Conservation (phyloP, 495 filamentous ascomycete genomes). For the Clohesyomyces aquaticus region DNA sequence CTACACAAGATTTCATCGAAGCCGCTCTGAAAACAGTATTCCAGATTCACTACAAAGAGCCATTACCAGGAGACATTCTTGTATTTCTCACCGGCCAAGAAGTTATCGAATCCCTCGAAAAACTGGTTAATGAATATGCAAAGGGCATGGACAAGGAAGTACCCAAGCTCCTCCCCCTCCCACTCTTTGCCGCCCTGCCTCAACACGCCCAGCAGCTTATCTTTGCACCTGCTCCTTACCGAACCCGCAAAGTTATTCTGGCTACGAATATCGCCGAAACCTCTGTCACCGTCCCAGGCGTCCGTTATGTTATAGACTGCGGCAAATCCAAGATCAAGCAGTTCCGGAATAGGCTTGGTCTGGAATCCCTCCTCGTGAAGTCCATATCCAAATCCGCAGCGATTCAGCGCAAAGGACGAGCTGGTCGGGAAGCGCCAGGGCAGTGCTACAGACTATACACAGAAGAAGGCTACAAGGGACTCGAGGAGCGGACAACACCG, state of each 20-base stretch:
- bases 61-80: constrained; percentile 88
- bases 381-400: constrained; percentile 92
- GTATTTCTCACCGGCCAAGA: constrained; percentile 95
- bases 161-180: constrained; percentile 74
- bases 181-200: constrained; percentile 72
- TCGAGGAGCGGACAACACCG: constrained; percentile 76
- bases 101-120: constrained; percentile 80
- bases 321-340: constrained; percentile 95
- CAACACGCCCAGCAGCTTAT: constrained; percentile 81
- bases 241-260: constrained; percentile 85
- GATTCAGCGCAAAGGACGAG: constrained; percentile 88
- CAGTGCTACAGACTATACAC: constrained; percentile 92
- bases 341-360: constrained; percentile 78
- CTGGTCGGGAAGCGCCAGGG: constrained; percentile 87
- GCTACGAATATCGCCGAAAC: constrained; percentile 98
- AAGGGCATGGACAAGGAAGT: constrained; percentile 68
- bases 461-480: constrained; percentile 68
- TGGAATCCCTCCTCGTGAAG: constrained; percentile 90
- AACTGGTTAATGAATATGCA: constrained; percentile 79
- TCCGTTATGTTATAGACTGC: constrained; percentile 88
- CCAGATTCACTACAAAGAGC: constrained; percentile 83
- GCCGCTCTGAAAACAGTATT: constrained; percentile 81
- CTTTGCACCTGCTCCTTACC: constrained; percentile 74
- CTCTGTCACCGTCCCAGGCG: constrained; percentile 92
- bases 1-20: constrained; percentile 83